Evolutionary conservation across 2,329 filamentous ascomycete species (phyloP).

Genomic region (Sordariomycetes sp.): DNA sequence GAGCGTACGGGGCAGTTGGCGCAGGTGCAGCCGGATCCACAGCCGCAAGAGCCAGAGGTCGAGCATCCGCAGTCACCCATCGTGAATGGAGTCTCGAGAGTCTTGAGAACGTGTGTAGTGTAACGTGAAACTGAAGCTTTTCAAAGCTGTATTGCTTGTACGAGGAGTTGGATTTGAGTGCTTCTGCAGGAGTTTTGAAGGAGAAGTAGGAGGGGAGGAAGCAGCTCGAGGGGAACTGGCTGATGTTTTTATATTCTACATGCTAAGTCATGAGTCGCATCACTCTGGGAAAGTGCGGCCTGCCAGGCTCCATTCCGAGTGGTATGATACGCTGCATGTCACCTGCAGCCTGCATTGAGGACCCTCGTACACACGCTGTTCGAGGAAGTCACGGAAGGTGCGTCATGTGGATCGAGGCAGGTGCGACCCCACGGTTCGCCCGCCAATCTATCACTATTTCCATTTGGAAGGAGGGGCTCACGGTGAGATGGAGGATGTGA

Average conservation of each 20-base stretch:
- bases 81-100: constrained; percentile 11
- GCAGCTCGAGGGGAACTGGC: neutral
- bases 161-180: constrained; percentile 1
- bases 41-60: constrained; percentile 24
- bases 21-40: constrained; percentile 27
- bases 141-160: neutral
- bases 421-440: neutral
- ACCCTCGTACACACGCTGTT: neutral
- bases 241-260: neutral
- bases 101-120: neutral
- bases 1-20: constrained; percentile 26
- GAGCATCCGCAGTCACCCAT: constrained; percentile 29
- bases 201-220: constrained; percentile 1
- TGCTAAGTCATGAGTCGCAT: neutral
- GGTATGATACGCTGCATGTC: neutral
- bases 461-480: neutral
- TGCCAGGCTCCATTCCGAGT: neutral
- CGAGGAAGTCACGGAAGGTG: neutral
- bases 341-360: neutral
- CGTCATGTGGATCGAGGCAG: neutral
- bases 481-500: neutral
- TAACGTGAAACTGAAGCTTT: constrained; percentile 5
- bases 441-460: neutral
- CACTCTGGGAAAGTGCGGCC: too few relatives aligned
- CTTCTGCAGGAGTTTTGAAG: neutral